Percentiles rank a stretch among this genome's conserved stretches.
These are phyloP conservation scores for Apophysomyces variabilis DNA, from an alignment of 371 early-diverging fungal species.

Conservation along the genomic window DNA sequence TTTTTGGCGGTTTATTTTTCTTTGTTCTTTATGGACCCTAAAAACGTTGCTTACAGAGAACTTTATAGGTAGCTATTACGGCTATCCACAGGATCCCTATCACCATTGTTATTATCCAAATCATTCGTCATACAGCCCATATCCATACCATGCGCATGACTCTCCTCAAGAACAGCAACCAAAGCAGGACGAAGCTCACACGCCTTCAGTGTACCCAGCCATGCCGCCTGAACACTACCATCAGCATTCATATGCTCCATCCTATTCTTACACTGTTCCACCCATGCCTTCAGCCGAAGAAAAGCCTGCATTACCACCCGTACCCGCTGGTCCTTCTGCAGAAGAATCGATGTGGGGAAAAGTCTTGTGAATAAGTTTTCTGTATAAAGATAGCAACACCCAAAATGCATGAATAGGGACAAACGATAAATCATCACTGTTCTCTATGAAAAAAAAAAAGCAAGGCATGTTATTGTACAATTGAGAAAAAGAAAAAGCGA, in stretches of 20 bases:
- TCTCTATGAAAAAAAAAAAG: no score
- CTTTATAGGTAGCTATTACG: not conserved
- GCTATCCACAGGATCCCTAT: conserved; percentile 1
- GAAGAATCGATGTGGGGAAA: conserved; percentile 1
- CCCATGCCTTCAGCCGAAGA: conserved; percentile 3
- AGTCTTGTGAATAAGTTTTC: conserved; percentile 6
- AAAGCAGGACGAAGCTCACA: conserved; percentile 4
- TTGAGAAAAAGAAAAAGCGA: no score
- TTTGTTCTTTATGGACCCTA: not conserved
- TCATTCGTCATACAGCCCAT: conserved; percentile 5
- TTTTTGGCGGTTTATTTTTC: not conserved
- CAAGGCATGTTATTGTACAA: no score
- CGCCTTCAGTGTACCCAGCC: not conserved
- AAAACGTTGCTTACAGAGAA: not conserved
- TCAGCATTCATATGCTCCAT: not conserved
- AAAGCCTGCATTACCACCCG: not conserved
- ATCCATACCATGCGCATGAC: conserved; percentile 7
- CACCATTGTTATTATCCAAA: not conserved
- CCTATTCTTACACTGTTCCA: conserved; percentile 4
- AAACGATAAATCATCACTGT: no score
- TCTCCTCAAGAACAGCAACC: conserved; percentile 9
- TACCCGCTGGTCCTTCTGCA: not conserved
- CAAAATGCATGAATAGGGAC: no score
- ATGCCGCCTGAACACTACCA: conserved; percentile 8
- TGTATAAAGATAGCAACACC: no score